A percentile compares a stretch with the other conserved stretches of the same genome.
Conservation (phyloP, 192 early-diverging fungal genomes). For the Pilaira anomala region DNA sequence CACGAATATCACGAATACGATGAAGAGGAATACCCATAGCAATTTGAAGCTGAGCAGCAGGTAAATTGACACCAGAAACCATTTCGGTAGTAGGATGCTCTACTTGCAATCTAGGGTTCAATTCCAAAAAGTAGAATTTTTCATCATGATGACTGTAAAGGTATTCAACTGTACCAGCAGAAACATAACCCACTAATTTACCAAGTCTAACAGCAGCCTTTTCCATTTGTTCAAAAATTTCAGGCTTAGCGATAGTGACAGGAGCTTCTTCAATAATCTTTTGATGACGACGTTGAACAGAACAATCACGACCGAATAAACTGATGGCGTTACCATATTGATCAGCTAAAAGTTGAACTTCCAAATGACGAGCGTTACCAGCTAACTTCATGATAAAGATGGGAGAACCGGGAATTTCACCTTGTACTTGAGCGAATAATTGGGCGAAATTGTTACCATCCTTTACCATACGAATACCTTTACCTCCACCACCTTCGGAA, state of each 20-base stretch:
- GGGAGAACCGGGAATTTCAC: constrained; percentile 95
- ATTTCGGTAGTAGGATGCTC: constrained; percentile 99
- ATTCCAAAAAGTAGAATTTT: constrained; percentile 92
- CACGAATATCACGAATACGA: constrained; percentile 93
- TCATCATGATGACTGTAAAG: constrained; percentile 85
- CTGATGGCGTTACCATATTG: constrained; percentile 97
- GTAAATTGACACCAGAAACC: constrained; percentile 97
- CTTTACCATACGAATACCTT: constrained; percentile 96
- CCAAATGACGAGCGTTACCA: constrained; percentile 91
- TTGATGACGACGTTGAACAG: constrained; percentile 96
- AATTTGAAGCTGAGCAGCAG: constrained; percentile 95
- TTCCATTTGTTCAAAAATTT: constrained; percentile 89
- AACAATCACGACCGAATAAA: constrained; percentile 97
- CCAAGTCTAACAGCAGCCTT: constrained; percentile 94
- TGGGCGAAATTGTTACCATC: constrained; percentile 67
- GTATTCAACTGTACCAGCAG: constrained; percentile 96
- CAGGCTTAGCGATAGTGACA: constrained; percentile 77
- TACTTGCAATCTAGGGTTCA: constrained; percentile 97
- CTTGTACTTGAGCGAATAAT: constrained; percentile 83
- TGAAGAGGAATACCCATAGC: constrained; percentile 99
- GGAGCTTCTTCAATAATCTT: constrained; percentile 99
- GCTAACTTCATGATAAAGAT: constrained; percentile 99
- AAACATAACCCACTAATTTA: constrained; percentile 91
- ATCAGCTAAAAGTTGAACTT: constrained; percentile 96
- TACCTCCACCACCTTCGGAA: constrained; percentile 97